A percentile compares a stretch with the other conserved stretches of the same genome.
Evolutionary conservation across 2,329 filamentous ascomycete genomes (phyloP).

Genomic region (Ceratocystis eucalypticola): DNA sequence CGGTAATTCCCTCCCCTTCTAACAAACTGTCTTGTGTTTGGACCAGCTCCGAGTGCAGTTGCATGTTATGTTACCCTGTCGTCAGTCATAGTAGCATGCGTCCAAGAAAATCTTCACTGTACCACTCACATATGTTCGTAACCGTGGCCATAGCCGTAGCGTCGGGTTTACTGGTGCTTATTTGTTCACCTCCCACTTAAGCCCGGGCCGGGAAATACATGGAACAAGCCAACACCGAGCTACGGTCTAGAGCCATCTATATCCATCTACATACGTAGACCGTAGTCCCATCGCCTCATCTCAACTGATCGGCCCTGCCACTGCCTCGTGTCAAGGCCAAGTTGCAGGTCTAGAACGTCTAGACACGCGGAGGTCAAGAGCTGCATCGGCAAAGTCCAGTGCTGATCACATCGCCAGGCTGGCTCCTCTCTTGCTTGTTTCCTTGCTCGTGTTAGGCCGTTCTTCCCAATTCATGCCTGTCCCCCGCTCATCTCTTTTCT

Average conservation of each 20-base stretch:
- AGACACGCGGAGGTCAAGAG: neutral
- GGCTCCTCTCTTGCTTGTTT: neutral
- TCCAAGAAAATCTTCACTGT: neutral
- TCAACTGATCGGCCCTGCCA: conserved; percentile 3
- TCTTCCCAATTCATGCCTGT: neutral
- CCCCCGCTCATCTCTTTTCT: neutral
- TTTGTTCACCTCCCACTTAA: neutral
- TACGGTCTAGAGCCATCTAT: neutral
- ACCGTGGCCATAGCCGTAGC: neutral
- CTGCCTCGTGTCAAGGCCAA: neutral
- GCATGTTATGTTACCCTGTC: neutral
- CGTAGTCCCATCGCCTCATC: neutral
- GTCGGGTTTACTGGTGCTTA: neutral
- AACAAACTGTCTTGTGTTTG: neutral
- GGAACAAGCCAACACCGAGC: neutral
- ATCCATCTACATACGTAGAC: neutral
- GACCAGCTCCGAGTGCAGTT: neutral
- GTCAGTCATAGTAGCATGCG: neutral
- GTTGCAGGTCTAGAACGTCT: neutral
- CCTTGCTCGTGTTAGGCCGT: neutral
- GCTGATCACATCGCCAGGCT: neutral
- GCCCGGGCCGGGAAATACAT: neutral
- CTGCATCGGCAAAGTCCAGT: neutral
- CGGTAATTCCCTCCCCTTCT: neutral
- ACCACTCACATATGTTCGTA: neutral